Conservation (phyloP, 495 filamentous ascomycete species). For the Podospora conica region DNA sequence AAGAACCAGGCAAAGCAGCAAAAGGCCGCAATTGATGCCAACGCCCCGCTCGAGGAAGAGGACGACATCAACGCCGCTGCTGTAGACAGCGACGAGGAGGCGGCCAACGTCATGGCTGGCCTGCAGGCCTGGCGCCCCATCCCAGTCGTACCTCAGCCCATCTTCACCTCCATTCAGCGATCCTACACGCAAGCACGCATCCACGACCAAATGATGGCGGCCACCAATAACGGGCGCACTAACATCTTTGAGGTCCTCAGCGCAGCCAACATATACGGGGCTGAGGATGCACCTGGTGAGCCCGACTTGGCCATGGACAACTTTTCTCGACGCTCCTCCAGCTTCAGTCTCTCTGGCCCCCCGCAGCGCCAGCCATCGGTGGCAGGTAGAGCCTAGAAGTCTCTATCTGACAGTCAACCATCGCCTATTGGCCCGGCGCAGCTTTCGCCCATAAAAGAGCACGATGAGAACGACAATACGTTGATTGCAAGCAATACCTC, state of each 20-base stretch:
- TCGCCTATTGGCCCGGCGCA: neutral
- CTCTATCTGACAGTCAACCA: neutral
- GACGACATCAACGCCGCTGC: constrained; percentile 63
- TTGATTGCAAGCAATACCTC: neutral
- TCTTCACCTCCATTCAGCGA: constrained; percentile 58
- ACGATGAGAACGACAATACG: neutral
- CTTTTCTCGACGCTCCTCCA: constrained; percentile 37
- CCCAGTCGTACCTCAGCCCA: constrained; percentile 60
- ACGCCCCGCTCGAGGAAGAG: constrained; percentile 85
- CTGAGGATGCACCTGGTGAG: constrained; percentile 43
- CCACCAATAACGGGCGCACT: constrained; percentile 51
- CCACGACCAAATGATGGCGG: constrained; percentile 80
- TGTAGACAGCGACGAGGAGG: constrained; percentile 91
- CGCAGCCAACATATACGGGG: constrained; percentile 33
- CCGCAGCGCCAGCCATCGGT: constrained; percentile 40
- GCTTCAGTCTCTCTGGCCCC: constrained; percentile 37
- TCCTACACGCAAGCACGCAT: constrained; percentile 81
- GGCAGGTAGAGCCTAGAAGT: neutral
- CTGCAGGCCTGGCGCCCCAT: constrained; percentile 68
- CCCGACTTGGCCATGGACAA: constrained; percentile 32
- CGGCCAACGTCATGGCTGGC: constrained; percentile 77
- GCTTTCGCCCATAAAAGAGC: neutral
- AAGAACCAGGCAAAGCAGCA: constrained; percentile 98
- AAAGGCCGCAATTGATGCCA: constrained; percentile 89
- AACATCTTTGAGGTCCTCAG: constrained; percentile 52